Evolutionary conservation across 2,329 filamentous ascomycete species (phyloP).

Genomic region (Sporothrix protearum): DNA sequence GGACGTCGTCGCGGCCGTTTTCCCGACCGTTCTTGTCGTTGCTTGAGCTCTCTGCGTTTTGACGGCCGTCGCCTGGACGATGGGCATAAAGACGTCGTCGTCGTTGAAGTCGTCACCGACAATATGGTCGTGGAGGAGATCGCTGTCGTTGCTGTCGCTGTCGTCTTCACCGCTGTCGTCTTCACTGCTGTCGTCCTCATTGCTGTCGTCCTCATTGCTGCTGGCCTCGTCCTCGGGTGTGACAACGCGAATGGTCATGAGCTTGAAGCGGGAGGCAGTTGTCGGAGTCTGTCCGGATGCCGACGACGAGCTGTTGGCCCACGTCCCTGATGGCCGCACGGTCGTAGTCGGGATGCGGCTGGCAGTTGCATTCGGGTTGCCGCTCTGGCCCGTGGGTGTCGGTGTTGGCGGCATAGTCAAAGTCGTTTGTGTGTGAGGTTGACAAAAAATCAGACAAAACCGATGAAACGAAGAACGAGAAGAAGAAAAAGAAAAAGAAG

Average conservation of each 20-base stretch:
- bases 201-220: not conserved
- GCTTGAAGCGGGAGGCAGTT: not conserved
- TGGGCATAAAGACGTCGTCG: constrained; percentile 15
- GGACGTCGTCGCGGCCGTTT: not conserved
- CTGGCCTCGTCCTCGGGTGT: constrained; percentile 9
- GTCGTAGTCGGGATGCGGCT: not conserved
- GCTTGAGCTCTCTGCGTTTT: not conserved
- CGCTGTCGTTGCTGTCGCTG: not conserved
- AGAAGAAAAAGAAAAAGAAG: too few species aligned
- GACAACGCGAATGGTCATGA: constrained; percentile 9
- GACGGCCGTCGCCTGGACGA: not conserved
- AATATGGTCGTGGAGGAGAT: not conserved
- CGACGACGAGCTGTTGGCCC: not conserved
- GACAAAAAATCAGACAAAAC: not conserved
- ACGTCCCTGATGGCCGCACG: not conserved
- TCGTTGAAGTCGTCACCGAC: not conserved
- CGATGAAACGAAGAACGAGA: not conserved
- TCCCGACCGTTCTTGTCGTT: not conserved
- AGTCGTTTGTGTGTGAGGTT: not conserved
- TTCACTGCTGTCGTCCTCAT: not conserved
- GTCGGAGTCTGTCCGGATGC: not conserved
- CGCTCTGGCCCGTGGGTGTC: not conserved
- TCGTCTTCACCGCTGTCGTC: not conserved
- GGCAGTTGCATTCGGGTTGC: not conserved
- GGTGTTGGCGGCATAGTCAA: not conserved